A percentile compares a stretch with the other conserved stretches of the same genome.
phyloP scores from a whole-genome alignment of 768 basidiomycete species.

The Mycena olivaceomarginata region DNA sequence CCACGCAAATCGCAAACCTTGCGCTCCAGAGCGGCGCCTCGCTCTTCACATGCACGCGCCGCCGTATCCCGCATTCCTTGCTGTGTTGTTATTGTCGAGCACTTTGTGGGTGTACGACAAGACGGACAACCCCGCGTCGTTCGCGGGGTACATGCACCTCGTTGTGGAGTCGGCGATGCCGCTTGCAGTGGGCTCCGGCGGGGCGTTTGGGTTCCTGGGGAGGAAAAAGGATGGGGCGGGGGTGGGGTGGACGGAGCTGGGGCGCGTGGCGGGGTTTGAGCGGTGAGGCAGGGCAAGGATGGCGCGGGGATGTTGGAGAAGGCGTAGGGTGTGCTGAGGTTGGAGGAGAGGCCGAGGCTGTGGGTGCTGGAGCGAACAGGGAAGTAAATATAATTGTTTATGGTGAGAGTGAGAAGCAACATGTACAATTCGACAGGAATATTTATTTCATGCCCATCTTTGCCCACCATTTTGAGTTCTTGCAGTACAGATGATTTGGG shows the following conservation, averaged over 20 bases:
- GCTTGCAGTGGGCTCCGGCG: not conserved
- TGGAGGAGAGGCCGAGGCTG: conserved; percentile 63
- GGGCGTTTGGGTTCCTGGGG: conserved; percentile 37
- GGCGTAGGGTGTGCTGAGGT: conserved; percentile 53
- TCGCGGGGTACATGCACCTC: conserved; percentile 73
- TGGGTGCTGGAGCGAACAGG: conserved; percentile 68
- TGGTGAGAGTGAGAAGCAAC: not conserved
- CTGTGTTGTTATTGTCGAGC: too few relatives aligned
- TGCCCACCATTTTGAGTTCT: too few relatives aligned
- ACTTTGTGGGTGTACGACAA: conserved; percentile 86
- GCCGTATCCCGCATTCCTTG: conserved; percentile 63
- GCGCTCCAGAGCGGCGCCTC: conserved; percentile 94
- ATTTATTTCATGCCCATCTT: too few relatives aligned
- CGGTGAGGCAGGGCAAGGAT: conserved; percentile 51
- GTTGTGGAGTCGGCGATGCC: conserved; percentile 68
- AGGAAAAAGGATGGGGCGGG: conserved; percentile 40
- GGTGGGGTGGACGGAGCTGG: conserved; percentile 64
- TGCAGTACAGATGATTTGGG: too few relatives aligned
- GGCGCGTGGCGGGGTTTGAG: conserved; percentile 66
- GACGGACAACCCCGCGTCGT: conserved; percentile 76
- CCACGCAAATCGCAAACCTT: conserved; percentile 89
- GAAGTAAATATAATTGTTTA: not conserved
- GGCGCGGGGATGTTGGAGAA: conserved; percentile 47
- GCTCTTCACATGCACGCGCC: conserved; percentile 83
- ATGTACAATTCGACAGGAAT: not conserved